Percentiles rank a stretch among this genome's conserved stretches.
Evolutionary conservation across 495 filamentous ascomycete genomes (phyloP).

Genomic region (Glutinoglossum americanum): DNA sequence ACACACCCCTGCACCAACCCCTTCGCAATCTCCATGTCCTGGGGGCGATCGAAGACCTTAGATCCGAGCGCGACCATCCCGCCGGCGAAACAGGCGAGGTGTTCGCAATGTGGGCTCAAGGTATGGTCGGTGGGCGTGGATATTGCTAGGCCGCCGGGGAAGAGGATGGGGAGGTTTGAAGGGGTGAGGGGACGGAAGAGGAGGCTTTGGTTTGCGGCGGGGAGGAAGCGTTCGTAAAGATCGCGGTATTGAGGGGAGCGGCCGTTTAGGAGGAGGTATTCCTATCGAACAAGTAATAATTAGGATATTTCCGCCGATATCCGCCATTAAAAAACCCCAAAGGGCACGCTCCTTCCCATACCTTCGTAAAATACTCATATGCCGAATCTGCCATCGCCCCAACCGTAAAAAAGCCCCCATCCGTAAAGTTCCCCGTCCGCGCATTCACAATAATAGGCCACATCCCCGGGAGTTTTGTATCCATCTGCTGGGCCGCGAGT

Average conservation of each 20-base stretch:
- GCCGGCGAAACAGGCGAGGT: conserved; percentile 7
- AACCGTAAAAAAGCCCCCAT: conserved; percentile 13
- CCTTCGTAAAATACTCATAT: conserved; percentile 21
- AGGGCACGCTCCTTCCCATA: too few species aligned
- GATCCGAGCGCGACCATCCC: conserved; percentile 24
- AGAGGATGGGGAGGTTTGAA: conserved; percentile 5
- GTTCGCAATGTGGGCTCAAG: conserved; percentile 5
- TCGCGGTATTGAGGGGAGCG: conserved; percentile 3
- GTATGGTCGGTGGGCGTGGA: background rate
- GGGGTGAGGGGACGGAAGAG: conserved; percentile 9
- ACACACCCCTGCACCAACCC: conserved; percentile 36
- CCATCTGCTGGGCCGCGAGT: conserved; percentile 14
- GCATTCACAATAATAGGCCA: conserved; percentile 17
- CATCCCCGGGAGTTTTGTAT: conserved; percentile 18
- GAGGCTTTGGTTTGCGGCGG: conserved; percentile 2
- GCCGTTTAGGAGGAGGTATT: conserved; percentile 6
- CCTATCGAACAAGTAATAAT: background rate
- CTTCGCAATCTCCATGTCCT: conserved; percentile 31
- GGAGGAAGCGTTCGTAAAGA: conserved; percentile 6
- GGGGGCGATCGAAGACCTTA: conserved; percentile 31
- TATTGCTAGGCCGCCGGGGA: conserved; percentile 2
- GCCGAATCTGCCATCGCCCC: conserved; percentile 19
- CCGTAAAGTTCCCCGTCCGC: conserved; percentile 3
- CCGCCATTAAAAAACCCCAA: too few species aligned
- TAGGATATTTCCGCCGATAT: too few species aligned